Base-by-base conservation (phyloP, 805 yeast genomes). In the Ogataea dorogensis region DNA sequence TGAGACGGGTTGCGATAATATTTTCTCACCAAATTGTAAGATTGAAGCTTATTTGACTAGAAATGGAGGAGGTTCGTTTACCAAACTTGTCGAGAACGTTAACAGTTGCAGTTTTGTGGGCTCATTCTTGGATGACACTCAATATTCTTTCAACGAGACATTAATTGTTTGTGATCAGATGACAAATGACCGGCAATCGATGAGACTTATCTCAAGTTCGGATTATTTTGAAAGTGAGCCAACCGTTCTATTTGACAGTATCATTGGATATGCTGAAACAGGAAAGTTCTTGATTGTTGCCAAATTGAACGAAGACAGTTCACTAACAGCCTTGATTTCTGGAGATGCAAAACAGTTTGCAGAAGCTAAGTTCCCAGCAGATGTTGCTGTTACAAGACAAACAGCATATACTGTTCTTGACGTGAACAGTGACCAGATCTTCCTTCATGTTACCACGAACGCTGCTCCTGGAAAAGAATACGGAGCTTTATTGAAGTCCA, bases 401-500 rank as follows among this genome's bases (percentile, higher is more conserved):
- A 77, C 74, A 42, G 85, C 87, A 0, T 88, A 86, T 60, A 89
- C 96, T 0, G 72, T 91, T 16, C 65, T 93, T 26, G 87, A 86
- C 24, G 77, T 91, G 1, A 71, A 72, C 17, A 70, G 87, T 0
- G 74, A 80, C 20, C 76, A 95, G 2, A 68, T 93, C 4, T 83
- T 88, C 59, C 54, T 93, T 61, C 97, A 87, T 57, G 83, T 88
- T 6, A 85, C 96, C 3, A 81, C 89, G 0, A 68, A 68, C 48
- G 54, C 63, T 13, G 68, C 64, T 9, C 28, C 50, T 1, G 77
- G 71, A 11, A 51, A 62, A 7, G 93, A 86, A 51, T 80, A 58
- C 56, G 98, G 98, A 12, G 70, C 86, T 1, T 63, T 93, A 13
- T 67, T 93, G 53, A 91, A 91, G 53, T 86, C 96, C 2, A 89